Evolutionary conservation across 495 filamentous ascomycete species (phyloP).

Genomic region (Aspergillus saccharolyticus): DNA sequence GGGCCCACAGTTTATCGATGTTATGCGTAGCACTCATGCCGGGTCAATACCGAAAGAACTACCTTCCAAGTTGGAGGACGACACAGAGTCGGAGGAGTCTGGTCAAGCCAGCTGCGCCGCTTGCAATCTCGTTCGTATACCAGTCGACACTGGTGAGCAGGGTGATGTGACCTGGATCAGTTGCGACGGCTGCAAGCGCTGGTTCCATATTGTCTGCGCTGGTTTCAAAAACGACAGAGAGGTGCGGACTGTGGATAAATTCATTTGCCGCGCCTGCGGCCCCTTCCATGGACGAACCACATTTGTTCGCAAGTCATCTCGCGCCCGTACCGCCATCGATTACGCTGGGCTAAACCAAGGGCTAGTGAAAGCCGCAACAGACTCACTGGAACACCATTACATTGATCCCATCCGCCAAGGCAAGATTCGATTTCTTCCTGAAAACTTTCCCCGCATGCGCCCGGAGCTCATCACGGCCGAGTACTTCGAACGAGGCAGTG

Average conservation of each 20-base stretch:
- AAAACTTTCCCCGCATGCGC: conserved; percentile 61
- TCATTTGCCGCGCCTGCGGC: conserved; percentile 58
- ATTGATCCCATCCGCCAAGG: conserved; percentile 67
- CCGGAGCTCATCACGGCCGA: conserved; percentile 65
- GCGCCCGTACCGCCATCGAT: conserved; percentile 67
- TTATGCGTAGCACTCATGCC: neutral
- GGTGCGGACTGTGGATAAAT: conserved; percentile 68
- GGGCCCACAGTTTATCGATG: neutral
- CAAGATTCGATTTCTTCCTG: conserved; percentile 55
- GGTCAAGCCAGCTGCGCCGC: conserved; percentile 46
- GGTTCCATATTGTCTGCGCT: conserved; percentile 71
- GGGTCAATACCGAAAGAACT: conserved; percentile 8
- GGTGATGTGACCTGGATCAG: conserved; percentile 63
- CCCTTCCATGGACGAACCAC: conserved; percentile 60
- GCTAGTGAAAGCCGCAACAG: conserved; percentile 62
- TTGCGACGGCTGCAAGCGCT: conserved; percentile 69
- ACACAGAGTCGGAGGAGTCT: conserved; percentile 19
- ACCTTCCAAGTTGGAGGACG: conserved; percentile 30
- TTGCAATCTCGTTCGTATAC: conserved; percentile 47
- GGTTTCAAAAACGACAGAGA: conserved; percentile 67
- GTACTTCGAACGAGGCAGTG: conserved; percentile 59
- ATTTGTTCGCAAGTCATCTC: conserved; percentile 56
- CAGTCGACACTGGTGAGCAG: conserved; percentile 42
- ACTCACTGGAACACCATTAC: conserved; percentile 69
- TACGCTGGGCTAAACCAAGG: conserved; percentile 72